Evolutionary conservation across 257 asterid species (phyloP).

Genomic region (Cruciata laevipes): DNA sequence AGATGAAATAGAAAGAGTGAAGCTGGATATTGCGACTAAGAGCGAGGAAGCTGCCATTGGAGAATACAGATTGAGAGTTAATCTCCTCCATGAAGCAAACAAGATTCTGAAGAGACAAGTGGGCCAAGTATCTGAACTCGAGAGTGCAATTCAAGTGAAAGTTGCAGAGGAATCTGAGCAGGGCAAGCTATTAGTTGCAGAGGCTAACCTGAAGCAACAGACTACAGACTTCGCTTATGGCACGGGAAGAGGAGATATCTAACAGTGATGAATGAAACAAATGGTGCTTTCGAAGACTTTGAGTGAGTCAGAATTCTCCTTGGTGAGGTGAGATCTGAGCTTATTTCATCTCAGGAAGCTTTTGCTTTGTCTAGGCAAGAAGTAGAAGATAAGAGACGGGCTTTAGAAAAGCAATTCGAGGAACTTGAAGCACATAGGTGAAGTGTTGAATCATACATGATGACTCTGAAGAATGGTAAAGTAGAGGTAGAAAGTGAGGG

Average conservation of each 20-base stretch:
- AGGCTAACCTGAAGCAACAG: constrained; percentile 62
- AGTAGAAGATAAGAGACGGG: constrained; percentile 53
- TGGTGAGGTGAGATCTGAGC: constrained; percentile 57
- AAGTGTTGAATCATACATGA: constrained; percentile 45
- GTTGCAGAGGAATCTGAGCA: constrained; percentile 50
- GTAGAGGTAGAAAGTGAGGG: constrained; percentile 55
- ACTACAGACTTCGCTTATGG: constrained; percentile 70
- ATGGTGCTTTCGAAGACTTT: constrained; percentile 51
- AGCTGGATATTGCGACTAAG: constrained; percentile 41
- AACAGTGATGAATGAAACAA: constrained; percentile 47
- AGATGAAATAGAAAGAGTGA: constrained; percentile 52
- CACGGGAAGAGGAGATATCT: constrained; percentile 54
- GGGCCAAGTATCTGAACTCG: constrained; percentile 53
- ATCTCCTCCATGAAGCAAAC: constrained; percentile 57
- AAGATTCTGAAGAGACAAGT: constrained; percentile 58
- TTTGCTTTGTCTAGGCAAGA: constrained; percentile 43
- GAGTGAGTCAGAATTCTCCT: constrained; percentile 61
- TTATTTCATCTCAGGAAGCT: constrained; percentile 65
- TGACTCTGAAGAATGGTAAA: constrained; percentile 56
- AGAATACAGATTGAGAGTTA: constrained; percentile 54
- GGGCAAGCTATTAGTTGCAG: constrained; percentile 46
- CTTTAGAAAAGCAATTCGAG: constrained; percentile 41
- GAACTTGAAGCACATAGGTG: constrained; percentile 63
- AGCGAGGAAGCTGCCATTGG: constrained; percentile 47
- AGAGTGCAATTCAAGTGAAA: constrained; percentile 45